Evolutionary conservation across 2,329 filamentous ascomycete genomes (phyloP).

Genomic region (Akanthomyces uredinophilus): DNA sequence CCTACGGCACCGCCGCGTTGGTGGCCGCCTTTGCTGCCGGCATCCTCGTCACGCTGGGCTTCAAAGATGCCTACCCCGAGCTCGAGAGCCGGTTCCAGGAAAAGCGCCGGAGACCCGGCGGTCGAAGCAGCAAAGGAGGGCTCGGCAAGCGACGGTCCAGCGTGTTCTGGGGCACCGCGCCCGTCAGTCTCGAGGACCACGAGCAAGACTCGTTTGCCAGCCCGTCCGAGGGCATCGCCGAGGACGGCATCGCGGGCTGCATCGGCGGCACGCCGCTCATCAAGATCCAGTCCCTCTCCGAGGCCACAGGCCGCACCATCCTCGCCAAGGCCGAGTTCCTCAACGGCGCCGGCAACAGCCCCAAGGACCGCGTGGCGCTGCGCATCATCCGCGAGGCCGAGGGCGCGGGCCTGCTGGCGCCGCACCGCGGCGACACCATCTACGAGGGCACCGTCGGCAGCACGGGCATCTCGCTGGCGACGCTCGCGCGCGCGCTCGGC

Average conservation of each 20-base stretch:
- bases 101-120: constrained; percentile 27
- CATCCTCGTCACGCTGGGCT: constrained; percentile 66
- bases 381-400: constrained; percentile 85
- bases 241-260: constrained; percentile 79
- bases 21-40: constrained; percentile 72
- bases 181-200: constrained; percentile 52
- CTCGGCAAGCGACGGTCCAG: constrained; percentile 31
- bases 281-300: constrained; percentile 76
- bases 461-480: constrained; percentile 91
- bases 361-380: constrained; percentile 91
- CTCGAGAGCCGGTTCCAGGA: constrained; percentile 60
- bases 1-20: constrained; percentile 61
- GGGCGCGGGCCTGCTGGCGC: constrained; percentile 66
- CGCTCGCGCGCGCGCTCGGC: constrained; percentile 78
- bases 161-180: constrained; percentile 38
- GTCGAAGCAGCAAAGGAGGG: neutral
- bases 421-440: constrained; percentile 83
- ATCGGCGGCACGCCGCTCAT: constrained; percentile 93
- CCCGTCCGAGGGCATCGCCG: constrained; percentile 38
- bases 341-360: constrained; percentile 88
- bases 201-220: constrained; percentile 30
- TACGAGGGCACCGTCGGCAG: constrained; percentile 97
- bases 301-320: constrained; percentile 82
- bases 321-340: constrained; percentile 94
- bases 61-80: constrained; percentile 76